Base-by-base conservation (phyloP, 768 basidiomycete genomes). In the Termitomyces eurrhizus region DNA sequence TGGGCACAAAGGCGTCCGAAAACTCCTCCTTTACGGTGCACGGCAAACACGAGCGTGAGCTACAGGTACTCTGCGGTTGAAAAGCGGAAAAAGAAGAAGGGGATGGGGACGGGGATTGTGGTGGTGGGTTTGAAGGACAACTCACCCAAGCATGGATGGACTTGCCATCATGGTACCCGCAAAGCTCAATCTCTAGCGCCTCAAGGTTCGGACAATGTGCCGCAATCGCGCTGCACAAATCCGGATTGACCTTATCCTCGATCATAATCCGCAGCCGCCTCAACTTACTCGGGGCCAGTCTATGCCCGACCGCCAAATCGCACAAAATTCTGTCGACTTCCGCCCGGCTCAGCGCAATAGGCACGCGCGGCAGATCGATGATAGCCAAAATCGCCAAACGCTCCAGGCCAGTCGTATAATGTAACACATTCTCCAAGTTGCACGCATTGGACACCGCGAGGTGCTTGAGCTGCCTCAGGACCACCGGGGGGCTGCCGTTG, bases 161-260 rank as follows among this genome's bases (percentile, higher is more conserved):
- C 42, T 76, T 75, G 45, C 75, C 75, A 41, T 78, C 74, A 37
- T 72, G 72, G 61, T 78, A 77, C 49, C 76, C 76, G 64, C 78
- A 80, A 4, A 73, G 65, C 63, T 80, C 78, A 18, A 80, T 69
- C 62, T 80, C 78, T 49, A 80, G 58, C 48, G 68, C 64, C 61
- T 78, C 75, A 32, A 80, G 68, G 4, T 63, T 62, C 1, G 75
- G 75, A 62, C 75, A 80, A n/a, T 68, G 63, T 46, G 33, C 46
- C 12, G 69, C 69, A n/a, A 78, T 68, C n/a, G 65, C 60, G 16
- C 58, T 61, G 57, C 75, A 74, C 36, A 78, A 59, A 7, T 65
- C 68, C 0, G 74, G 70, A 35, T 74, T 72, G 24, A 76, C 67
- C 50, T 74, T 72, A 37, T 77, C 76, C 65, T 78, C 78, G 35